phyloP scores from a whole-genome alignment of 164 flowering plant genomes.

The Hamamelis virginiana region DNA sequence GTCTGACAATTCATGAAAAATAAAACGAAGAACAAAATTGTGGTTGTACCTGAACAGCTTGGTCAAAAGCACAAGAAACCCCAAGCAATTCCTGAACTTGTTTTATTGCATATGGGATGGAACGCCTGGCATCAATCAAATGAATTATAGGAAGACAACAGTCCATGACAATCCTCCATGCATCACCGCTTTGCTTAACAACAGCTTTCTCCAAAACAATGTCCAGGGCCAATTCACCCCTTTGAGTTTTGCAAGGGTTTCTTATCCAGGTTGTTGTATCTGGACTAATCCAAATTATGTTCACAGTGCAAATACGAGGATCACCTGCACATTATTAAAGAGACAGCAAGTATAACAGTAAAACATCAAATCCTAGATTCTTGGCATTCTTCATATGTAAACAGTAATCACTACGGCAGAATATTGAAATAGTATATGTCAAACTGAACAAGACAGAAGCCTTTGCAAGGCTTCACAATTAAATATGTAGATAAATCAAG shows the following conservation, averaged over 20 bases:
- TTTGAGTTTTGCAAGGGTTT: slow-evolving; percentile 32
- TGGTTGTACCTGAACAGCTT: slow-evolving; percentile 77
- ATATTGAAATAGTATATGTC: not conserved
- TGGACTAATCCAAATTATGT: slow-evolving; percentile 70
- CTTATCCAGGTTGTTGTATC: slow-evolving; percentile 65
- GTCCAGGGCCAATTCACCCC: slow-evolving; percentile 85
- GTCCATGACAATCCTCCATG: slow-evolving; percentile 84
- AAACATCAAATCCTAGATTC: not conserved
- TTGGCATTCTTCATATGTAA: not conserved
- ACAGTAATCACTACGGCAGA: not conserved
- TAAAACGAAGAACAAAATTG: not conserved
- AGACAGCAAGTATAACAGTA: not conserved
- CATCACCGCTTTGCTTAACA: slow-evolving; percentile 75
- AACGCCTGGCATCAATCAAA: slow-evolving; percentile 71
- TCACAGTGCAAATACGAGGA: slow-evolving; percentile 56
- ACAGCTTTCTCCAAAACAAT: slow-evolving; percentile 62
- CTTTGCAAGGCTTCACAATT: not conserved
- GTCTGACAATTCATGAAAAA: not conserved
- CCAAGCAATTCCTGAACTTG: slow-evolving; percentile 88
- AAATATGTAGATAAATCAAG: not conserved
- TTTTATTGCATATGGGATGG: slow-evolving; percentile 81
- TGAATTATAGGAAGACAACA: slow-evolving; percentile 91
- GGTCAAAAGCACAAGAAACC: slow-evolving; percentile 89
- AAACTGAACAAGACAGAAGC: not conserved
- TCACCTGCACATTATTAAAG: slow-evolving; percentile 56